Evolutionary conservation across 192 early-diverging fungal species (phyloP).

Genomic region (Gorgonomyces haynaldii): DNA sequence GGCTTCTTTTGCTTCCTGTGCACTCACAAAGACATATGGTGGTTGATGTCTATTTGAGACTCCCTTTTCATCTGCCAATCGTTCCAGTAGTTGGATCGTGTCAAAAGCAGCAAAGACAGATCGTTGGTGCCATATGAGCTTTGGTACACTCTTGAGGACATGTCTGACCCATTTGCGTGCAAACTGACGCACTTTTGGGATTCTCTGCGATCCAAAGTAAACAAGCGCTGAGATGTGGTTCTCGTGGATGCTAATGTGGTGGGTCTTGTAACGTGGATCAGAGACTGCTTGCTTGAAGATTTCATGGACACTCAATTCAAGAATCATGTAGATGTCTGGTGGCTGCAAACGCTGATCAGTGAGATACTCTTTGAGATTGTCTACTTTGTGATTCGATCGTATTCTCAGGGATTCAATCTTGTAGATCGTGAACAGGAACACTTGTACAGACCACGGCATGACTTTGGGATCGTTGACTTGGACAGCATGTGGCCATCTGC

Average conservation of each 20-base stretch:
- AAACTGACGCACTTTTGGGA: slow-evolving; percentile 41
- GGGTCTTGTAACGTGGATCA: not conserved
- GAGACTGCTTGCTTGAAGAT: not conserved
- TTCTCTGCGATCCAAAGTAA: slow-evolving; percentile 46
- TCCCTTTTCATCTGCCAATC: slow-evolving; percentile 8
- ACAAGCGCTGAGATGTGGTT: slow-evolving; percentile 23
- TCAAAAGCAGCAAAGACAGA: slow-evolving; percentile 67
- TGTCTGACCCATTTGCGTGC: slow-evolving; percentile 23
- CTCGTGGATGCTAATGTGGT: not conserved
- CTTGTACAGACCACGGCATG: slow-evolving; percentile 59
- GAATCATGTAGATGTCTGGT: slow-evolving; percentile 55
- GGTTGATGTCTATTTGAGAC: not conserved
- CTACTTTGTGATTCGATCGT: slow-evolving; percentile 34
- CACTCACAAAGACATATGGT: slow-evolving; percentile 16
- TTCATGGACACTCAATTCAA: slow-evolving; percentile 65
- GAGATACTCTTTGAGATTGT: slow-evolving; percentile 71
- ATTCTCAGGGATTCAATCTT: slow-evolving; percentile 74
- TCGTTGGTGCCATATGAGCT: slow-evolving; percentile 63
- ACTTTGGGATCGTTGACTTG: slow-evolving; percentile 40
- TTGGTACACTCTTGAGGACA: slow-evolving; percentile 64
- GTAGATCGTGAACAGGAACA: slow-evolving; percentile 74
- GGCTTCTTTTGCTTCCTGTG: slow-evolving; percentile 18
- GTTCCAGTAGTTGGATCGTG: slow-evolving; percentile 69
- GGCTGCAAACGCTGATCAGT: slow-evolving; percentile 73
- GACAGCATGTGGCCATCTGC: no score